phyloP scores from a whole-genome alignment of 331 rosid species.

The Spiraea crenata region DNA sequence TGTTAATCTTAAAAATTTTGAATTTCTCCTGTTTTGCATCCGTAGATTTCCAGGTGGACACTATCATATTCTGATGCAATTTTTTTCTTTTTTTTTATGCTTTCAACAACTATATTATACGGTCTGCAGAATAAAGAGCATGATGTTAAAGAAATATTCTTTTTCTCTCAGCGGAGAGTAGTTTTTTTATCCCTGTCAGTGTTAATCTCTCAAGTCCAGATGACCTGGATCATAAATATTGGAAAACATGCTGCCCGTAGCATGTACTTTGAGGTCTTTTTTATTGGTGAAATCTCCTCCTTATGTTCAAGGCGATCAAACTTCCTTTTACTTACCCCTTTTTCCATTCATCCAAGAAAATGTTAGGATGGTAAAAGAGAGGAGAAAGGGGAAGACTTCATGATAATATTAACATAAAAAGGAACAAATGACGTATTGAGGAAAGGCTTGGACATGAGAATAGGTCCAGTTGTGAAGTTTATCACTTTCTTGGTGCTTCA shows the following conservation, averaged over 20 bases:
- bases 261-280: neutral
- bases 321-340: neutral
- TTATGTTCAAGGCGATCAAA: neutral
- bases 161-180: too few relatives aligned
- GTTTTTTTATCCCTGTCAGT: too few relatives aligned
- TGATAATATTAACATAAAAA: constrained; percentile 1
- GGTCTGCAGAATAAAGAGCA: too few relatives aligned
- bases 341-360: neutral
- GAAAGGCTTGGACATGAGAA: neutral
- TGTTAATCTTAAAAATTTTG: neutral
- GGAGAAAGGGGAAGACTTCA: neutral
- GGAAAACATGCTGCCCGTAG: neutral
- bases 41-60: neutral
- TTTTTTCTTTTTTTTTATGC: neutral
- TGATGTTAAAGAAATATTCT: too few relatives aligned
- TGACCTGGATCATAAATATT: too few relatives aligned
- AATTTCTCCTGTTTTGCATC: neutral
- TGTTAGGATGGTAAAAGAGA: neutral
- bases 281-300: neutral
- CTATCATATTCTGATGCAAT: neutral
- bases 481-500: neutral
- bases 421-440: neutral
- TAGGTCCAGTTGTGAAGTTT: neutral
- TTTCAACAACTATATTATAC: neutral
- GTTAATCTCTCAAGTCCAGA: too few relatives aligned